Percentiles rank a stretch among this genome's conserved stretches.
phyloP scores from a whole-genome alignment of 768 basidiomycete species.

The Scleroderma citrinum region DNA sequence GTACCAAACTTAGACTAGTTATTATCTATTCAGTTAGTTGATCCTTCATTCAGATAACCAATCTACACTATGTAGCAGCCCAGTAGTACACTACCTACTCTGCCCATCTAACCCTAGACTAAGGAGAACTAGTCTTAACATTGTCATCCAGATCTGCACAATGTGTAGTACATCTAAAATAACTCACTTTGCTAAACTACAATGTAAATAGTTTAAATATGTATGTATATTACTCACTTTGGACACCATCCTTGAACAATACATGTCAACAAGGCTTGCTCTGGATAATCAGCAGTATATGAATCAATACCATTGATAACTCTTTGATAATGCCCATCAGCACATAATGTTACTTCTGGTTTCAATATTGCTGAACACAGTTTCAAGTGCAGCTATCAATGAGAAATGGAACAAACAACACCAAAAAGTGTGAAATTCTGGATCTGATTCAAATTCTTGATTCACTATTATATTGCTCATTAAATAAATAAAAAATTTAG shows the following conservation, averaged over 20 bases:
- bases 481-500: too few relatives aligned
- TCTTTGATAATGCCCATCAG: slow-evolving; percentile 26
- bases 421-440: slow-evolving; percentile 22
- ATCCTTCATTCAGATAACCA: too few relatives aligned
- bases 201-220: background rate
- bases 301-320: slow-evolving; percentile 31
- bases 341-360: slow-evolving; percentile 18
- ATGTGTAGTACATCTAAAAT: slow-evolving; percentile 20
- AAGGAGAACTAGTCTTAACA: slow-evolving; percentile 3
- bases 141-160: slow-evolving; percentile 20
- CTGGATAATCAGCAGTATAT: slow-evolving; percentile 37
- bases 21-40: too few relatives aligned
- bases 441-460: slow-evolving; percentile 8
- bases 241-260: slow-evolving; percentile 34
- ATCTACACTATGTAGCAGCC: too few relatives aligned
- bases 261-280: too few relatives aligned
- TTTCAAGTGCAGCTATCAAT: slow-evolving; percentile 18
- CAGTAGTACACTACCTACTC: too few relatives aligned
- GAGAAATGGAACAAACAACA: slow-evolving; percentile 27
- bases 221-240: slow-evolving; percentile 20
- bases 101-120: too few relatives aligned
- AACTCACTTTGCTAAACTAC: slow-evolving; percentile 2
- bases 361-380: slow-evolving; percentile 22
- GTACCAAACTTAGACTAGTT: too few relatives aligned
- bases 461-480: background rate